phyloP scores from a whole-genome alignment of 495 filamentous ascomycete genomes.

The Aspergillus kassunensis region DNA sequence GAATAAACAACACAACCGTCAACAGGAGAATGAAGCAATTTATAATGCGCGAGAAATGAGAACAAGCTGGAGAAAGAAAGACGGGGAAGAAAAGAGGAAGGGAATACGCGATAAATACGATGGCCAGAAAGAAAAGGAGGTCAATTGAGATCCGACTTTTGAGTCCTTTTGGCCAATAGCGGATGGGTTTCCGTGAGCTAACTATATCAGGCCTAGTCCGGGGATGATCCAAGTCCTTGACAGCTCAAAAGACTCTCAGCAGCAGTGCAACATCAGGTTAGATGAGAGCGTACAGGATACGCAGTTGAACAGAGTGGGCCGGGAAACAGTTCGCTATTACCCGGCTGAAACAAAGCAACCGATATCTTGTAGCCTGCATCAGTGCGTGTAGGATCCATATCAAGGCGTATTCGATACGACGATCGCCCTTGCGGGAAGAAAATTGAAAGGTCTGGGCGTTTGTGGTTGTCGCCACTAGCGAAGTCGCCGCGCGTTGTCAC shows the following conservation, averaged over 20 bases:
- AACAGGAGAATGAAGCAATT: background rate
- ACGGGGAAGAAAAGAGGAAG: conserved; percentile 14
- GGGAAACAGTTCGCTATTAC: too few relatives aligned
- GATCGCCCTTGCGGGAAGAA: background rate
- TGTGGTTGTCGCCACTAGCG: background rate
- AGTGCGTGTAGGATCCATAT: background rate
- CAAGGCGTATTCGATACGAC: conserved; percentile 8
- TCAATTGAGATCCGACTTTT: conserved; percentile 21
- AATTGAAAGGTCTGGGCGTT: background rate
- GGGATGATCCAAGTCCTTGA: conserved; percentile 1
- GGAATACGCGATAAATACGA: conserved; percentile 19
- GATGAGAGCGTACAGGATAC: background rate
- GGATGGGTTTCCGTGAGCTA: background rate
- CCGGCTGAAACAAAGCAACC: too few relatives aligned
- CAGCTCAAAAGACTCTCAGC: too few relatives aligned
- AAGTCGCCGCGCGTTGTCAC: background rate
- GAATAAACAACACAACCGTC: background rate
- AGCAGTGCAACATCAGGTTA: too few relatives aligned
- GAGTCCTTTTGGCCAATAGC: conserved; percentile 21
- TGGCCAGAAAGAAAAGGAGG: conserved; percentile 23
- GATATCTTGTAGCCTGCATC: background rate
- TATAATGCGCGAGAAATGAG: conserved; percentile 5
- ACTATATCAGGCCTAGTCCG: conserved; percentile 6
- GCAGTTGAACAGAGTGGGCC: background rate
- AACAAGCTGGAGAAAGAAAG: conserved; percentile 8